Evolutionary conservation across 768 basidiomycete species (phyloP).

Genomic region (Russula ochroleuca): DNA sequence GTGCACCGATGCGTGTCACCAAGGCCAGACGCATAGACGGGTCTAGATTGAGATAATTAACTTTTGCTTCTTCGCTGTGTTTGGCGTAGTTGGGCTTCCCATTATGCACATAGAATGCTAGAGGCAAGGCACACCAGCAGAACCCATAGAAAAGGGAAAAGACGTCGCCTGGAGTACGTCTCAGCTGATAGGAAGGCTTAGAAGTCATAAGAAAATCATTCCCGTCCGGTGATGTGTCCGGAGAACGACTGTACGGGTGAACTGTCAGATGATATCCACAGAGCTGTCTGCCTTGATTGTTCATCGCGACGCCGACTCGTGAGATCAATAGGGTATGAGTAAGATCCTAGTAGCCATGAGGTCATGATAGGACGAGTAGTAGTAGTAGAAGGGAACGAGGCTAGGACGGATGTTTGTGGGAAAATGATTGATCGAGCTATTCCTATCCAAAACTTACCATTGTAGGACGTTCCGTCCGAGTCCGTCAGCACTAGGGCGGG

Average conservation of each 20-base stretch:
- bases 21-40: background rate
- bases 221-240: background rate
- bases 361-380: background rate
- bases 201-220: slow-evolving; percentile 6
- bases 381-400: background rate
- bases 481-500: background rate
- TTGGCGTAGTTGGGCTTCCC: too few relatives aligned
- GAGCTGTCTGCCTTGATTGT: too few relatives aligned
- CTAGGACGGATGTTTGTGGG: background rate
- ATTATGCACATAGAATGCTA: background rate
- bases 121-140: background rate
- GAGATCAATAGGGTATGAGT: too few relatives aligned
- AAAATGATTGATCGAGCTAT: background rate
- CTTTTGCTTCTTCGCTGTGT: background rate
- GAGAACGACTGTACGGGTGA: background rate
- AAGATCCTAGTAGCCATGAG: background rate
- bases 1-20: background rate
- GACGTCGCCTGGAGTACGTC: background rate
- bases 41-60: background rate
- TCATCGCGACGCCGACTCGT: too few relatives aligned
- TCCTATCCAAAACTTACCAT: background rate
- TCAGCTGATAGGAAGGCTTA: background rate
- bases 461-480: background rate
- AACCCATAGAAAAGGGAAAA: background rate
- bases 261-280: too few relatives aligned